These are phyloP conservation scores for Ochromonas danica DNA, from an alignment of 108 stramenopile species.

Conservation along the genomic window DNA sequence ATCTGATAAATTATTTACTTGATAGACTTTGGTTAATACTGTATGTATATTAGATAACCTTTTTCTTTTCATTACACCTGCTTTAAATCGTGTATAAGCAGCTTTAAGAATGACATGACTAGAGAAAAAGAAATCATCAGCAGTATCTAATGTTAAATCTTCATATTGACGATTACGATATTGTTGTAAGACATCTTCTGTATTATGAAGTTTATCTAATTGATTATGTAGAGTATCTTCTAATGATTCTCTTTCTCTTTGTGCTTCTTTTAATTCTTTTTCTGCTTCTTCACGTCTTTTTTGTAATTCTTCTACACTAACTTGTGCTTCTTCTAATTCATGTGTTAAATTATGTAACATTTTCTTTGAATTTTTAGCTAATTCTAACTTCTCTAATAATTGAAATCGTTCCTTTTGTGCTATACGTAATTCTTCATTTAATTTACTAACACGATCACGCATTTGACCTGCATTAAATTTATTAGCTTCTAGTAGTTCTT, in stretches of 20 bases:
- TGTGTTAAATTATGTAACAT: no score
- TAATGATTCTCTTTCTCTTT: neutral
- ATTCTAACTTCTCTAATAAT: neutral
- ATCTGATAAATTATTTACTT: neutral
- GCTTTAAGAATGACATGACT: neutral
- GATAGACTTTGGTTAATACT: neutral
- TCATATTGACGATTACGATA: neutral
- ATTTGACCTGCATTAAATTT: neutral
- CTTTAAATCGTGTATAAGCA: neutral
- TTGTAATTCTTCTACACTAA: no score
- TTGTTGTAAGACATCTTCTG: neutral
- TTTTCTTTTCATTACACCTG: neutral
- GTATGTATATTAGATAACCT: neutral
- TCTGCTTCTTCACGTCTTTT: no score
- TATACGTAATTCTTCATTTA: neutral
- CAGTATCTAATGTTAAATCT: neutral
- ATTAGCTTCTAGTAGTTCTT: constrained; percentile 8
- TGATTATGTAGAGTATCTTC: neutral
- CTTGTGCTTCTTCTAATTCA: no score
- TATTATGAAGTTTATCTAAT: neutral
- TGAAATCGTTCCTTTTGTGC: neutral
- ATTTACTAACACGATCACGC: neutral
- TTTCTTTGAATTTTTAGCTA: neutral
- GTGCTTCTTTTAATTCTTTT: no score
- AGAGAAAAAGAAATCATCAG: constrained; percentile 23